phyloP scores from a whole-genome alignment of 176 grass and related monocot genomes.

The Carex myosuroides region DNA sequence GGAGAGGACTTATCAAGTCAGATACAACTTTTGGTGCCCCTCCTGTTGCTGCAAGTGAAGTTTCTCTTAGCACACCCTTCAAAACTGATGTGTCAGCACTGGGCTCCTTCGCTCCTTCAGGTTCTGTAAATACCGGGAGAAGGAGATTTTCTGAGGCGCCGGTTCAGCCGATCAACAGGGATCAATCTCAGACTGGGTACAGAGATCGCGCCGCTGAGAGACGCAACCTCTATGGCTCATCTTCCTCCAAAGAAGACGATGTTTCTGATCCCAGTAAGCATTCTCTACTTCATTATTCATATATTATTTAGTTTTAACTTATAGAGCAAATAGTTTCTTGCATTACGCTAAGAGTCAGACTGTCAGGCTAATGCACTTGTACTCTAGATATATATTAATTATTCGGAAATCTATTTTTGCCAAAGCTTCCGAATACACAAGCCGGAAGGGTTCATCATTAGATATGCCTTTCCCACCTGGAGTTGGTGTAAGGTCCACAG shows the following conservation, averaged over 20 bases:
- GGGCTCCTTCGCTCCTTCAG: conserved; percentile 41
- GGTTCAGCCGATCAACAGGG: conserved; percentile 26
- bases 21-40: conserved; percentile 44
- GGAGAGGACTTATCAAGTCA: conserved; percentile 66
- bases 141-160: conserved; percentile 93
- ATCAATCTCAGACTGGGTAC: conserved; percentile 48
- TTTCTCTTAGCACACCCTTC: conserved; percentile 36
- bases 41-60: conserved; percentile 21
- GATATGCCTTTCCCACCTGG: conserved; percentile 98
- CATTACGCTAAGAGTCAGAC: background rate
- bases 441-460: conserved; percentile 71
- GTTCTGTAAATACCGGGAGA: conserved; percentile 53
- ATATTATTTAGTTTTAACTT: background rate
- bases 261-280: conserved; percentile 71
- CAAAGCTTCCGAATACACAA: conserved; percentile 58
- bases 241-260: conserved; percentile 44
- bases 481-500: conserved; percentile 63
- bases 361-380: conserved; percentile 1
- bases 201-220: conserved; percentile 98
- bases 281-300: conserved; percentile 12
- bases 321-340: background rate
- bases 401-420: conserved; percentile 78
- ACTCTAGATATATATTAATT: conserved; percentile 48
- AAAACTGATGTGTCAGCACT: conserved; percentile 75
- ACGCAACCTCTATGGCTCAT: conserved; percentile 76